Percentiles rank a stretch among this genome's conserved stretches.
Evolutionary conservation across 768 basidiomycete genomes (phyloP).

Genomic region (Boletus rubescentipes): DNA sequence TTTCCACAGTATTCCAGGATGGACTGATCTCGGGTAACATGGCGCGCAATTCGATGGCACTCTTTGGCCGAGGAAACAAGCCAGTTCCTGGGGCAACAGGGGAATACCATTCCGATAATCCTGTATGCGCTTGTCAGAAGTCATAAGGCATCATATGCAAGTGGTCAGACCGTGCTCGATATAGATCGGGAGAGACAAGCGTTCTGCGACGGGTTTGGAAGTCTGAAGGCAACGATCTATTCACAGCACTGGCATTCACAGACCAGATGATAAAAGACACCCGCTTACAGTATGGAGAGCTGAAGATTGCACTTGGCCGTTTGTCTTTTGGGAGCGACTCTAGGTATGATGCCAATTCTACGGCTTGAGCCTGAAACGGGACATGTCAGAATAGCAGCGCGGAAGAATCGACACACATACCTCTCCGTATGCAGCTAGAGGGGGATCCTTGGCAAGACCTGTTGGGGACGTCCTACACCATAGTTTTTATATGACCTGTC

Average conservation of each 20-base stretch:
- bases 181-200: constrained; percentile 66
- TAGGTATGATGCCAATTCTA: constrained; percentile 68
- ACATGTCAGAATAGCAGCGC: background rate
- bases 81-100: constrained; percentile 65
- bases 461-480: constrained; percentile 56
- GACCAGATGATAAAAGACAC: background rate
- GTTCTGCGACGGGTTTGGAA: constrained; percentile 57
- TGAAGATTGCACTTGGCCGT: constrained; percentile 76
- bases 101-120: constrained; percentile 78
- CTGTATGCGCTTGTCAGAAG: constrained; percentile 31
- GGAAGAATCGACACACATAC: constrained; percentile 32
- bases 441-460: constrained; percentile 71
- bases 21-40: constrained; percentile 62
- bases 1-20: constrained; percentile 57
- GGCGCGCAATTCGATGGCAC: constrained; percentile 49
- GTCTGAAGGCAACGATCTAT: constrained; percentile 89
- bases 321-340: constrained; percentile 60
- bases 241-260: background rate
- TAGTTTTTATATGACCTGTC: constrained; percentile 5
- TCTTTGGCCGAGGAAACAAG: constrained; percentile 71
- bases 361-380: constrained; percentile 58
- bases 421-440: constrained; percentile 70
- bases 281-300: constrained; percentile 75
- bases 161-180: constrained; percentile 67
- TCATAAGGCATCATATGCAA: constrained; percentile 7